These are phyloP conservation scores for Cephaloascus fragrans DNA, from an alignment of 805 yeast species.

Conservation along the genomic window DNA sequence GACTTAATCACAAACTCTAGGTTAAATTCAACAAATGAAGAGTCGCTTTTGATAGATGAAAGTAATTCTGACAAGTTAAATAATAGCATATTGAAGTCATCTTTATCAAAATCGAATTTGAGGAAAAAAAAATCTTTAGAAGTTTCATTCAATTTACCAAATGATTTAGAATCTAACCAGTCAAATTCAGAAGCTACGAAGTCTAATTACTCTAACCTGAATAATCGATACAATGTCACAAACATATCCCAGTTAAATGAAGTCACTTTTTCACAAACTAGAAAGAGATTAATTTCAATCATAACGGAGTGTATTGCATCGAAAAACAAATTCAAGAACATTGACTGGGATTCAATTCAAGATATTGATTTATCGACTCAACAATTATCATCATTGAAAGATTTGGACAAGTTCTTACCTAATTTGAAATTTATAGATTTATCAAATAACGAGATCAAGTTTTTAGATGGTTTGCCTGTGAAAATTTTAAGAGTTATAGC, in stretches of 20 bases:
- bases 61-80: not conserved
- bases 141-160: constrained; percentile 31
- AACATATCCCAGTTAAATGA: constrained; percentile 30
- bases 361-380: constrained; percentile 23
- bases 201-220: constrained; percentile 1
- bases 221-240: constrained; percentile 18
- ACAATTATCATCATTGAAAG: constrained; percentile 29
- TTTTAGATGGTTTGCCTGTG: constrained; percentile 35
- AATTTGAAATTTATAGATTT: constrained; percentile 27
- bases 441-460: constrained; percentile 29
- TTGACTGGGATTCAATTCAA: constrained; percentile 31
- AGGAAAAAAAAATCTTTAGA: constrained; percentile 9
- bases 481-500: constrained; percentile 25
- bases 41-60: not conserved
- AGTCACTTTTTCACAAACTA: constrained; percentile 38
- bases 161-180: constrained; percentile 6
- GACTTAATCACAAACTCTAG: not conserved
- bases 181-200: constrained; percentile 11
- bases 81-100: not conserved
- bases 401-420: constrained; percentile 34
- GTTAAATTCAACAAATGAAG: not conserved
- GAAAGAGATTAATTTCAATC: constrained; percentile 30
- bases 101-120: not conserved
- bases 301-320: constrained; percentile 30
- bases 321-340: constrained; percentile 14